Conservation (phyloP, 2,329 filamentous ascomycete genomes). For the Penicillium sp. region DNA sequence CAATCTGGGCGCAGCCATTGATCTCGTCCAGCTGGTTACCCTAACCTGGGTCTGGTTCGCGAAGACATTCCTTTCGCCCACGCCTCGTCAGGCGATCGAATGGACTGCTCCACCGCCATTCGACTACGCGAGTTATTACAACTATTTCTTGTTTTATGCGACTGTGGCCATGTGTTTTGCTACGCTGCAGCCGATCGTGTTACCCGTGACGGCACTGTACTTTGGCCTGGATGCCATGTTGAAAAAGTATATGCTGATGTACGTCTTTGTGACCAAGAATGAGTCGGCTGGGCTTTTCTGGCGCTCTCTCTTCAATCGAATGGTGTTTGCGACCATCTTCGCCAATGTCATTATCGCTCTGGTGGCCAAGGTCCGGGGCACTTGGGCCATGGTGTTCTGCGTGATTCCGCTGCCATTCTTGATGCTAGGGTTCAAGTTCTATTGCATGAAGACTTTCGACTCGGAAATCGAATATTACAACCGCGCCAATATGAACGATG, state of each 20-base stretch:
- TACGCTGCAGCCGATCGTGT: constrained; percentile 76
- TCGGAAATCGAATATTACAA: constrained; percentile 74
- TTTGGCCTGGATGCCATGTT: constrained; percentile 80
- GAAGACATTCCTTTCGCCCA: constrained; percentile 78
- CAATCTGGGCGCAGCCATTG: constrained; percentile 86
- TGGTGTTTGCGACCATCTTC: constrained; percentile 74
- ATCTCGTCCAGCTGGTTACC: constrained; percentile 82
- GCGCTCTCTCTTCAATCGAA: constrained; percentile 86
- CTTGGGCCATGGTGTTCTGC: constrained; percentile 59
- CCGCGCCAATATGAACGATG: constrained; percentile 54
- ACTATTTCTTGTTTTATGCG: constrained; percentile 92
- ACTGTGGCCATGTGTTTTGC: constrained; percentile 84
- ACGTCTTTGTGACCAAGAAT: constrained; percentile 94
- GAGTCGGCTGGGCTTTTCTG: constrained; percentile 92
- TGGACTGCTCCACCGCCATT: constrained; percentile 87
- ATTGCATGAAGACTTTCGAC: constrained; percentile 72
- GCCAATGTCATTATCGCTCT: constrained; percentile 73
- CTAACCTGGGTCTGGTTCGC: constrained; percentile 78
- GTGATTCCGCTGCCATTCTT: constrained; percentile 71
- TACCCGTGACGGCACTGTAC: constrained; percentile 82
- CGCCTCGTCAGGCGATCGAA: constrained; percentile 84
- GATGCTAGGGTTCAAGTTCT: constrained; percentile 77
- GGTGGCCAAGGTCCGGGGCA: constrained; percentile 65
- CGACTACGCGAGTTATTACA: constrained; percentile 95
- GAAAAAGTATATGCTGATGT: constrained; percentile 92